Base-by-base conservation (phyloP, 345 rosid genomes). In the thale cress (Arabidopsis thaliana) region DNA sequence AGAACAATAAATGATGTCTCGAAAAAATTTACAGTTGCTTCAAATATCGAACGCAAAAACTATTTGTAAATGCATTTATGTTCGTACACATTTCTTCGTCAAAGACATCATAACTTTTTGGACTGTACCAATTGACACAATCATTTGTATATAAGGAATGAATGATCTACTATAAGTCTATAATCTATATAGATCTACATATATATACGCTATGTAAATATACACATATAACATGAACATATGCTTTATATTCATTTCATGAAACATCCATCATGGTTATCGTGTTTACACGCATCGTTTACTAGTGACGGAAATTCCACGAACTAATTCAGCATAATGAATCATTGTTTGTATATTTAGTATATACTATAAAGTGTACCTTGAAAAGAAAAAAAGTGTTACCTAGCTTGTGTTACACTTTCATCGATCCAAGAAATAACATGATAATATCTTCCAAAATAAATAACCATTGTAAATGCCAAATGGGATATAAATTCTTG, bases 41-140 rank as follows among this genome's bases (percentile, higher is more conserved):
- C 46, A 24, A 30, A 52, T 41, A 66, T 51, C 1, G 49, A 59
- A 28, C 30, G 23, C 48, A 42, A 64, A 33, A 52, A 36, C 8
- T 28, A 53, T 64, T 2, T 55, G 53, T 76, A 63, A 23, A 56
- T 69, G 80, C 71, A 64, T 46, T 62, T 56, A 37, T 63, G 60
- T 28, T 56, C 63, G 72, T 46, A 44, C 65, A 62, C 49, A 61
- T 67, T 65, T 57, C 59, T 59, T 66, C 20, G 52, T 49, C 73
- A 33, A 32, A 59, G 38, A 30, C 69, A 68, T 67, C 67, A 76
- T 51, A 60, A 44, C 79, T 51, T 63, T 45, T 40, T 36, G 40
- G 25, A 25, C 65, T 53, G 66, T 74, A 61, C 73, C 50, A 24
- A 56, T 6, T 9, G 46, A 76, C 75, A 68, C 64, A 53, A 76